Evolutionary conservation across 805 yeast genomes (phyloP).

Genomic region (Starmerella tilneyi): DNA sequence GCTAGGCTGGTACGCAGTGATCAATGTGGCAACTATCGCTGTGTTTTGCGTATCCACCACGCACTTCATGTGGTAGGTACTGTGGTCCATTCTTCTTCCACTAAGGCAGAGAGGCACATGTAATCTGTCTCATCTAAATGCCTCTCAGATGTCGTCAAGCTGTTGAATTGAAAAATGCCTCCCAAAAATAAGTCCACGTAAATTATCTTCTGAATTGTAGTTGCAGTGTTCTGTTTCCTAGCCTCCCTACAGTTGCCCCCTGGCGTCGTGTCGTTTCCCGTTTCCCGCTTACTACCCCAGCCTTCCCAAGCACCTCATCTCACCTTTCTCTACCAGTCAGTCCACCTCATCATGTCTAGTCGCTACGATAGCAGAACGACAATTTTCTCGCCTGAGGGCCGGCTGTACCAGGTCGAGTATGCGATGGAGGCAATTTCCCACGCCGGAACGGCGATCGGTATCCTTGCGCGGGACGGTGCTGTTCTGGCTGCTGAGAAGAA

Average conservation of each 20-base stretch:
- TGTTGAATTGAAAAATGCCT: too few relatives aligned
- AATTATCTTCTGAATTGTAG: too few relatives aligned
- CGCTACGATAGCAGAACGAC: slow-evolving; percentile 99
- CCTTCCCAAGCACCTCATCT: not conserved
- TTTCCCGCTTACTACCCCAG: not conserved
- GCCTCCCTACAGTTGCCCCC: too few relatives aligned
- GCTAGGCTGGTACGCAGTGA: slow-evolving; percentile 47
- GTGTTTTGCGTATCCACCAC: slow-evolving; percentile 54
- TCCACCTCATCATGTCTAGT: slow-evolving; percentile 45
- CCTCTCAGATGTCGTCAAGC: too few relatives aligned
- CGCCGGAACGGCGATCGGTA: slow-evolving; percentile 76
- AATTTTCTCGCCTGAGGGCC: slow-evolving; percentile 96
- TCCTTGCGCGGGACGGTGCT: slow-evolving; percentile 72
- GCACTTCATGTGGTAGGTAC: slow-evolving; percentile 88
- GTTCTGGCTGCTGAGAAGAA: slow-evolving; percentile 95
- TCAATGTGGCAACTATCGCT: slow-evolving; percentile 44
- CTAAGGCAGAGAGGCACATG: too few relatives aligned
- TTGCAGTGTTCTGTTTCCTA: too few relatives aligned
- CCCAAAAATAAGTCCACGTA: too few relatives aligned
- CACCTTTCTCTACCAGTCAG: not conserved
- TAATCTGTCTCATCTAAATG: too few relatives aligned
- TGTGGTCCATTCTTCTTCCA: too few relatives aligned
- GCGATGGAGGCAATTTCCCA: slow-evolving; percentile 84
- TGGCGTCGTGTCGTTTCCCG: not conserved
- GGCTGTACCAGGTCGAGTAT: slow-evolving; percentile 92